Conservation (phyloP, 2,329 filamentous ascomycete species). For the Ilyonectria mors-panacis region DNA sequence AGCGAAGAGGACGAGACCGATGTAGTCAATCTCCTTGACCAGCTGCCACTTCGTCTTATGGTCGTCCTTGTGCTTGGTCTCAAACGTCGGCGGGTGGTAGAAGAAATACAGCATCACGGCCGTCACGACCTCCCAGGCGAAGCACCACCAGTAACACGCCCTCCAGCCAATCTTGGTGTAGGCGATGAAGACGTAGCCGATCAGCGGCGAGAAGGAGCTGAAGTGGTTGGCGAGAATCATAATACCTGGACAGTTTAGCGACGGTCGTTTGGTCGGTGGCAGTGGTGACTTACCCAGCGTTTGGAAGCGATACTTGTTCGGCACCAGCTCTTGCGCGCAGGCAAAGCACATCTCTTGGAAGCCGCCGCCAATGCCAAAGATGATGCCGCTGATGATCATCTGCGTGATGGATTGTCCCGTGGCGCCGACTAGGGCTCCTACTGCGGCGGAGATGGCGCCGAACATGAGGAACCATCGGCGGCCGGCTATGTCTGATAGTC, state of each 20-base stretch:
- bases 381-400: conserved; percentile 56
- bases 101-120: conserved; percentile 49
- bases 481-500: conserved; percentile 58
- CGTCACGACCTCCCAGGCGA: conserved; percentile 47
- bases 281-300: conserved; percentile 38
- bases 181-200: conserved; percentile 52
- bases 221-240: conserved; percentile 52
- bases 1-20: conserved; percentile 36
- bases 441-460: conserved; percentile 50
- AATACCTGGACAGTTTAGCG: conserved; percentile 32
- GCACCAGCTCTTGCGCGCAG: conserved; percentile 51
- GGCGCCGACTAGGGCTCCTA: conserved; percentile 57
- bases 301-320: conserved; percentile 49
- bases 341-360: conserved; percentile 58
- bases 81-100: conserved; percentile 54
- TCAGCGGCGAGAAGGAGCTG: conserved; percentile 49
- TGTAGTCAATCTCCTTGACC: conserved; percentile 36
- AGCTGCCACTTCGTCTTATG: conserved; percentile 43
- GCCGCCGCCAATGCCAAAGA: conserved; percentile 56
- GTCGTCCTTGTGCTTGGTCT: conserved; percentile 49
- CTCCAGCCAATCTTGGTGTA: conserved; percentile 50
- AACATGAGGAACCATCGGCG: conserved; percentile 55
- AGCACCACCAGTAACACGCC: conserved; percentile 53
- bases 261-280: too few relatives aligned
- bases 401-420: conserved; percentile 55